Evolutionary conservation across 768 basidiomycete genomes (phyloP).

Genomic region (Trichaptum fuscoviolaceum): DNA sequence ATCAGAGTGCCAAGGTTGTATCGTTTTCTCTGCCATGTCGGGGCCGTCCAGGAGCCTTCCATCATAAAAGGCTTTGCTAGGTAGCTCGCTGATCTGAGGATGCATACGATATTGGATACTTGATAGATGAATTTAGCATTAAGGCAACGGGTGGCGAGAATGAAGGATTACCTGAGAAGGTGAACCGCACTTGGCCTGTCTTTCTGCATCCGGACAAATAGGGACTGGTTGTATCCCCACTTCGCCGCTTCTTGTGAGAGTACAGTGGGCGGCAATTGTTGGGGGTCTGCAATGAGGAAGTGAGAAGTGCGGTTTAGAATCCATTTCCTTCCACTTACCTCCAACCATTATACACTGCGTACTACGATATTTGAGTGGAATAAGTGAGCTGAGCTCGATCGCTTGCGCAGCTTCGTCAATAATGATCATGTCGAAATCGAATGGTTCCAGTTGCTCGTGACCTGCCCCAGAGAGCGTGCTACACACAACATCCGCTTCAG

Average conservation of each 20-base stretch:
- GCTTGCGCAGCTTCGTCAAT: constrained; percentile 99
- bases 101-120: constrained; percentile 99
- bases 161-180: constrained; percentile 62
- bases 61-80: constrained; percentile 84
- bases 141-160: constrained; percentile 1
- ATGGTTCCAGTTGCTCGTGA: constrained; percentile 74
- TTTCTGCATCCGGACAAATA: constrained; percentile 89
- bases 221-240: constrained; percentile 79
- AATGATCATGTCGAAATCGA: constrained; percentile 92
- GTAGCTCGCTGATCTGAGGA: constrained; percentile 87
- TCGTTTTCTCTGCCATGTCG: constrained; percentile 77
- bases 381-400: constrained; percentile 90
- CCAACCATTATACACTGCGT: constrained; percentile 90
- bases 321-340: constrained; percentile 34
- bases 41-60: constrained; percentile 81
- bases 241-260: constrained; percentile 56
- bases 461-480: constrained; percentile 91
- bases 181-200: constrained; percentile 80
- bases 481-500: constrained; percentile 91
- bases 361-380: constrained; percentile 87
- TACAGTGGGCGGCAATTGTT: constrained; percentile 94
- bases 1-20: constrained; percentile 79
- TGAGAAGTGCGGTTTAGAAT: not conserved
- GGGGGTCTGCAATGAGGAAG: constrained; percentile 49
- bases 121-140: constrained; percentile 4